Evolutionary conservation across 2,329 filamentous ascomycete species (phyloP), one percentile per base, ranked within the genome.

Genomic region (Lojkania enalia): DNA sequence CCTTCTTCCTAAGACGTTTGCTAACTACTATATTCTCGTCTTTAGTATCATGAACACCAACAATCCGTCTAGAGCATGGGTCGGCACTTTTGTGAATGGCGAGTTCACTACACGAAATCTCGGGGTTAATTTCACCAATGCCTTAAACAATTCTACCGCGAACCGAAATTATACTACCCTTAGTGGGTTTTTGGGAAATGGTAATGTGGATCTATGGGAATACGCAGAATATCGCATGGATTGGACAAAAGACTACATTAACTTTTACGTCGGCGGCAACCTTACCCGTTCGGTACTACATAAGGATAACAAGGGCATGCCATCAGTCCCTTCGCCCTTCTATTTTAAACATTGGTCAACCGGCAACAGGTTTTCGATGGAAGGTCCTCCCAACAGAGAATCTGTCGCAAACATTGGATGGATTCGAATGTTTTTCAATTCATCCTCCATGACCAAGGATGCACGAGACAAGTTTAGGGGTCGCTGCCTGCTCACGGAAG

Each of bases 381-480:
- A 72, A 52, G 75, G 75, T 3, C 76, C 76, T 12, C 74, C 75
- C 2, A 35, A 30, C 13, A 63, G 63, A 15, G 58, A 55, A n/a
- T 69, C 72, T 2, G 54, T 62, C 15, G 75, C 75, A 4, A 71
- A 71, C 18, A 55, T 78, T 21, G 71, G 64, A 5, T 78, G 73
- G 71, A 66, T 73, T 7, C 69, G 75, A n/a, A 60, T 73, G 20
- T 78, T 78, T 54, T 78, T 78, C 67, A 78, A 78, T 50, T 74
- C 74, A 0, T 76, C 75, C 1, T 51, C 66, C 5, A 72, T 66
- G 58, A 73, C 61, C 6, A 42, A 62, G 14, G 52, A 63, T 11
- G 49, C 54, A 4, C 56, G 49, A 20, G 48, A 57, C 9, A 50
- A 57, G 5, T 71, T 69, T 39, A 54, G 60, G 18, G 39, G 49